Evolutionary conservation across 768 basidiomycete species (phyloP).

Genomic region (Boletus vermiculosoides): DNA sequence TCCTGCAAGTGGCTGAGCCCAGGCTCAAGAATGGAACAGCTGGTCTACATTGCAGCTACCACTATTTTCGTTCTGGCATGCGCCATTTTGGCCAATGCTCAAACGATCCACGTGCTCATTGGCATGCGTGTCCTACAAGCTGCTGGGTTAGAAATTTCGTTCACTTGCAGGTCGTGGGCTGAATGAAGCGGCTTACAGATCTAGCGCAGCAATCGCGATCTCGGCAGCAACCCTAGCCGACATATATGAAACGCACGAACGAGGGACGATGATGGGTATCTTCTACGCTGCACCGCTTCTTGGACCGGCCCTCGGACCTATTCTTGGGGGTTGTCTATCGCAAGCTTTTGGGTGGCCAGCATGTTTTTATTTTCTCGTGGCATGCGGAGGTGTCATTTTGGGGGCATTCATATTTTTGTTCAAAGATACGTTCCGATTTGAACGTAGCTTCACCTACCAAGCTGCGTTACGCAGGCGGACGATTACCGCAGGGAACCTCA

Average conservation of each 20-base stretch:
- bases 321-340: constrained; percentile 68
- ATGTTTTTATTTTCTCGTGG: constrained; percentile 79
- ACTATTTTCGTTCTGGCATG: constrained; percentile 54
- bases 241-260: constrained; percentile 69
- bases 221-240: constrained; percentile 80
- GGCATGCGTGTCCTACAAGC: constrained; percentile 71
- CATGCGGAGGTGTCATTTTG: constrained; percentile 54
- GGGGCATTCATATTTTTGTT: constrained; percentile 64
- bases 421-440: constrained; percentile 78
- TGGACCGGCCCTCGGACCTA: constrained; percentile 69
- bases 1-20: background rate
- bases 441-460: constrained; percentile 81
- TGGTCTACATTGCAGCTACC: constrained; percentile 54
- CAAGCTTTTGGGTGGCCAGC: constrained; percentile 74
- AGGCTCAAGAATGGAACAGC: constrained; percentile 29
- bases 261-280: constrained; percentile 78
- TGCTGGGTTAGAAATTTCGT: constrained; percentile 46
- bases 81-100: constrained; percentile 54
- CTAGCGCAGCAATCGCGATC: constrained; percentile 65
- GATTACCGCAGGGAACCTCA: constrained; percentile 21
- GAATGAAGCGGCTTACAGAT: constrained; percentile 36
- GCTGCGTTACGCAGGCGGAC: constrained; percentile 51
- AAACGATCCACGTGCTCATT: constrained; percentile 54
- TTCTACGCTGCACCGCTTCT: constrained; percentile 80
- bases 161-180: constrained; percentile 1